A percentile compares a stretch with the other conserved stretches of the same genome.
Conservation (phyloP, 306 rosid species). For the Abrus pulchellus region DNA sequence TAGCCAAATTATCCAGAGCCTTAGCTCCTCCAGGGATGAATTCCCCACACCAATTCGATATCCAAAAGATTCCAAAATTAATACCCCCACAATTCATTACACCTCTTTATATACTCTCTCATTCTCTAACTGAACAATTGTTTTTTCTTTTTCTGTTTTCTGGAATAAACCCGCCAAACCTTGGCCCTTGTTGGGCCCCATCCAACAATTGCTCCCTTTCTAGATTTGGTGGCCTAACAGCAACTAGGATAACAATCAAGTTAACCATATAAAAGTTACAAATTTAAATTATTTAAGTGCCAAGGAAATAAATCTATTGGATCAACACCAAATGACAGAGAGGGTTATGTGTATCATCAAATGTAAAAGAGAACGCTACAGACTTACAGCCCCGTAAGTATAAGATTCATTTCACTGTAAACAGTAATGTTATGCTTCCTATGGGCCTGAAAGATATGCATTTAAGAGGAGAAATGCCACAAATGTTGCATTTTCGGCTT, state of each 20-base stretch:
- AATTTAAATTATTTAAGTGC: not conserved
- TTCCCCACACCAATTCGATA: too few relatives aligned
- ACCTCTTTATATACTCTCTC: too few relatives aligned
- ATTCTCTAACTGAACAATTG: too few relatives aligned
- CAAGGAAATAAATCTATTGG: not conserved
- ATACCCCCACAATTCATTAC: too few relatives aligned
- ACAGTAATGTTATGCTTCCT: not conserved
- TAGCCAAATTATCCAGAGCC: too few relatives aligned
- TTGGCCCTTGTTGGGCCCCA: too few relatives aligned
- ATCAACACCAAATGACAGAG: not conserved
- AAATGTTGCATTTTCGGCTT: not conserved
- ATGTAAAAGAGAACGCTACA: constrained; percentile 12
- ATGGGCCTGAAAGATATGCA: not conserved
- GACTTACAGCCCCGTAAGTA: not conserved
- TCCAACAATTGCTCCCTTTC: too few relatives aligned
- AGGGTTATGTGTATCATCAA: not conserved
- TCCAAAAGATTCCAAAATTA: too few relatives aligned
- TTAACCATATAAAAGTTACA: not conserved
- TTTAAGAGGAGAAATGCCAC: not conserved
- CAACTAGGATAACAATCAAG: constrained; percentile 4
- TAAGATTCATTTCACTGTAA: constrained; percentile 5
- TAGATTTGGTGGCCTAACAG: too few relatives aligned
- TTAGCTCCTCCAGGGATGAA: too few relatives aligned
- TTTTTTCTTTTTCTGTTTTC: too few relatives aligned
- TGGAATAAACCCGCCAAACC: too few relatives aligned